Conservation (phyloP, 192 early-diverging fungal genomes). For the Dispira simplex region DNA sequence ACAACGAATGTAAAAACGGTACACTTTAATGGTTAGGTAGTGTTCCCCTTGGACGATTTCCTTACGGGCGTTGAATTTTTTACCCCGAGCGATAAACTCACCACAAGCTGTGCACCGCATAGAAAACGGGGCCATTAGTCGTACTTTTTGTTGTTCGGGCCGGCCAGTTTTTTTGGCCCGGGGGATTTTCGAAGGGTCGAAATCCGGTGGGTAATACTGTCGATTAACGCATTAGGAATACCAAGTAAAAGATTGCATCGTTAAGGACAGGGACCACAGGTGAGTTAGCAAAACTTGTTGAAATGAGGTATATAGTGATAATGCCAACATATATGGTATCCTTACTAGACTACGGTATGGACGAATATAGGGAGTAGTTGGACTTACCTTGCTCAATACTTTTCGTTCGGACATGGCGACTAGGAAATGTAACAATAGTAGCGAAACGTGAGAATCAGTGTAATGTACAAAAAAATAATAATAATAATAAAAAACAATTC, state of each 20-base stretch:
- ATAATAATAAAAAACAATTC: neutral
- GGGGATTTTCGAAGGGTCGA: slow-evolving; percentile 89
- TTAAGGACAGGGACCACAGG: neutral
- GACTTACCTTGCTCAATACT: slow-evolving; percentile 68
- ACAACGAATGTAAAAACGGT: slow-evolving; percentile 75
- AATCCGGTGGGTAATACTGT: slow-evolving; percentile 88
- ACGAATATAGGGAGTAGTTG: neutral
- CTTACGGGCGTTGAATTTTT: slow-evolving; percentile 97
- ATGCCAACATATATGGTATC: neutral
- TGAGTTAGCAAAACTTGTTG: neutral
- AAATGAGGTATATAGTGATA: neutral
- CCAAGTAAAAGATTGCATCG: neutral
- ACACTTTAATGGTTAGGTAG: slow-evolving; percentile 61
- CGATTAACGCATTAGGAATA: neutral
- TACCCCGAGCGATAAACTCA: slow-evolving; percentile 94
- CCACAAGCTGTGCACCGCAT: slow-evolving; percentile 96
- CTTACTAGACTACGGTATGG: neutral
- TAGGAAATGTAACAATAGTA: neutral
- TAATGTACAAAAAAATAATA: slow-evolving; percentile 12
- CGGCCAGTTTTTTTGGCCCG: slow-evolving; percentile 56
- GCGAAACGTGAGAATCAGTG: slow-evolving; percentile 9
- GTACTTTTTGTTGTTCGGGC: slow-evolving; percentile 86
- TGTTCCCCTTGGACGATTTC: slow-evolving; percentile 61
- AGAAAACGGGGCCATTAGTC: slow-evolving; percentile 96
- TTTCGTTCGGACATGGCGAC: slow-evolving; percentile 75